Evolutionary conservation across 1,284 basidiomycete genomes (phyloP), one percentile per base, ranked within the genome.

Genomic region (Wolfiporia cocos): DNA sequence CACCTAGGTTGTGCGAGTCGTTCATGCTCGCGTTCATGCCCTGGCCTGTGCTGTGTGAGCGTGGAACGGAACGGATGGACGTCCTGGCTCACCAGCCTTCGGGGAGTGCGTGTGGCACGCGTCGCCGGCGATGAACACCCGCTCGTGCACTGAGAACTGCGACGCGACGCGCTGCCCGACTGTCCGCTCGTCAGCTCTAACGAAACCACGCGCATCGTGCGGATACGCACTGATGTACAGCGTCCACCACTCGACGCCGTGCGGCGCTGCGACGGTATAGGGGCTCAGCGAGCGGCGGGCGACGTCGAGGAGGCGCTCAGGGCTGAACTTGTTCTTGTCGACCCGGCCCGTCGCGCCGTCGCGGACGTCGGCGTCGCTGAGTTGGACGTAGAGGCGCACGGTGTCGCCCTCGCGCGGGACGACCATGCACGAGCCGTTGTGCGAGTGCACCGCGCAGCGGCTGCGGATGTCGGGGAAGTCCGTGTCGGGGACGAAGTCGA

Each of bases 391-490:
- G 3, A 91, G 56, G 29, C 88, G 74, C 20, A 89, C 74, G 48
- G 73, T 72, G 51, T 86, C 83, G 11, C 66, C 74, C 56, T 86
- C 83, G 32, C 88, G 76, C 0, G 88, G 88, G 41, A 92, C 86
- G 46, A 88, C 65, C 81, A 90, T 82, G 52, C 65, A 67, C 1
- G 71, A 71, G 28, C 74, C 73, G 46, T 70, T 68, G 35, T 66
- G 62, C 0, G 76, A 77, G 58, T 81, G 78, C 28, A 84, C 71
- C 14, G 77, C 81, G 35, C 71, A 72, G 47, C 70, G 70, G 50
- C 80, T 84, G 24, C 90, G 80, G 49, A 88, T 81, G 60, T 93
- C 89, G 0, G 91, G 89, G 56, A 92, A 87, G 58, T 90, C 69
- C 11, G 86, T 87, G 17, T 77, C 70, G 0, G 81, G 81, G 17